Evolutionary conservation across 83 land plant species (phyloP), one percentile per base, ranked within the genome.

Genomic region (Isoetes engelmannii): DNA sequence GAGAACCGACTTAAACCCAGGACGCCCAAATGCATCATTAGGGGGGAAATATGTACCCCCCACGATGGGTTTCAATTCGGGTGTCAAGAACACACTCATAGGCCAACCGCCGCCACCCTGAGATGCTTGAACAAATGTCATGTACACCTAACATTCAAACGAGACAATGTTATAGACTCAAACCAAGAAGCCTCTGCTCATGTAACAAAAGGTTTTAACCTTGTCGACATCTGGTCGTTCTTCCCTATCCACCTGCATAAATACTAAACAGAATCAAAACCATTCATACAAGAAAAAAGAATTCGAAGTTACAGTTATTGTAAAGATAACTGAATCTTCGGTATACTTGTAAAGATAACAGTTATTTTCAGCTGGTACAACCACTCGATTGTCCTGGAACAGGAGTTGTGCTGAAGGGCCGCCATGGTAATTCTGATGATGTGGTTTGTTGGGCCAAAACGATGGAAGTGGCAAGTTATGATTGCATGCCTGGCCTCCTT

Each of bases 61-160:
- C 83, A 95, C 88, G 71, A 95, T 74, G 47, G 99, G 99, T 78
- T 89, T 95, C 63, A 95, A 71, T 69, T 87, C 88, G 65, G 99
- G 99, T 37, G 94, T 86, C 57, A 95, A 87, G 57, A 95, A 95
- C 58, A 85, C 99, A 76, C 89, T 86, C 72, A 95, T 69, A 10
- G 99, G 99, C 99, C 99, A 95, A 54, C 99, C 99, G 47, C 99
- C 99, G 48, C 94, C 94, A 58, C 99, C 97, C 87, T 91, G 88
- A 28, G 95, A 70, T 6, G 91, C 97, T 71, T 88, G 94, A 15
- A 92, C 99, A 76, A 84, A 95, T 47, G 99, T 91, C 99, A 95
- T 92, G 61, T 95, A 95, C 13, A 95, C 99, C 99, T 95, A 78
- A 49, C 9, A 15, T 1, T 64, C 67, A 44, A 42, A 64, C 3